phyloP scores from a whole-genome alignment of 352 stramenopile genomes.

The Salisapilia sapeloensis region DNA sequence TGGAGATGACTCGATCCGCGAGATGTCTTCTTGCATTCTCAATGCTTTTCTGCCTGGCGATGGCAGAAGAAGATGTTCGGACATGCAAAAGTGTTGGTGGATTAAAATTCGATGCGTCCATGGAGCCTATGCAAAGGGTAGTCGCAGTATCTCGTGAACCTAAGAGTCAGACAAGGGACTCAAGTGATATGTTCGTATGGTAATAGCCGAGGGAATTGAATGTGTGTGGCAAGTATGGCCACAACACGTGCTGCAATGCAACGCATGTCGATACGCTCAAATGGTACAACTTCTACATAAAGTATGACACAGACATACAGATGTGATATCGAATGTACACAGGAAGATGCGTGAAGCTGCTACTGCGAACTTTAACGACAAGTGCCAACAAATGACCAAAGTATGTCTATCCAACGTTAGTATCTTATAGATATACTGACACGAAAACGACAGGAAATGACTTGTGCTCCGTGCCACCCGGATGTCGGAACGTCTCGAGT shows the following conservation, averaged over 20 bases:
- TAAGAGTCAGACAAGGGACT: not conserved
- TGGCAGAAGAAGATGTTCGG: too few species aligned
- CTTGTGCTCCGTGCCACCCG: slow-evolving; percentile 64
- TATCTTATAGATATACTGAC: not conserved
- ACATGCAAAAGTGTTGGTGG: slow-evolving; percentile 38
- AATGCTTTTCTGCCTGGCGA: too few species aligned
- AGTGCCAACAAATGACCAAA: slow-evolving; percentile 44
- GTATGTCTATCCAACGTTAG: slow-evolving; percentile 3
- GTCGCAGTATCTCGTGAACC: slow-evolving; percentile 2
- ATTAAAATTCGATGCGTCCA: slow-evolving; percentile 48
- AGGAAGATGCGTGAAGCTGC: slow-evolving; percentile 69
- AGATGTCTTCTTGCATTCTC: too few species aligned
- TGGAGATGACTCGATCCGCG: too few species aligned
- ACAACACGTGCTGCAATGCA: slow-evolving; percentile 69
- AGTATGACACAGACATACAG: not conserved
- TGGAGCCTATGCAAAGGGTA: slow-evolving; percentile 51
- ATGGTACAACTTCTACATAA: slow-evolving; percentile 1
- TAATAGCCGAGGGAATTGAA: slow-evolving; percentile 39
- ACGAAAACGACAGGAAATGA: slow-evolving; percentile 62
- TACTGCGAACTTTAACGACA: slow-evolving; percentile 50
- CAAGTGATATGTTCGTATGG: not conserved
- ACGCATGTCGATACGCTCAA: slow-evolving; percentile 38
- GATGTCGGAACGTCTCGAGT: slow-evolving; percentile 60
- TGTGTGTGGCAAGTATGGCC: slow-evolving; percentile 63
- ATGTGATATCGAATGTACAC: not conserved